Conservation (phyloP, 2,329 filamentous ascomycete species). For the Arthrobotrys sinensis region DNA sequence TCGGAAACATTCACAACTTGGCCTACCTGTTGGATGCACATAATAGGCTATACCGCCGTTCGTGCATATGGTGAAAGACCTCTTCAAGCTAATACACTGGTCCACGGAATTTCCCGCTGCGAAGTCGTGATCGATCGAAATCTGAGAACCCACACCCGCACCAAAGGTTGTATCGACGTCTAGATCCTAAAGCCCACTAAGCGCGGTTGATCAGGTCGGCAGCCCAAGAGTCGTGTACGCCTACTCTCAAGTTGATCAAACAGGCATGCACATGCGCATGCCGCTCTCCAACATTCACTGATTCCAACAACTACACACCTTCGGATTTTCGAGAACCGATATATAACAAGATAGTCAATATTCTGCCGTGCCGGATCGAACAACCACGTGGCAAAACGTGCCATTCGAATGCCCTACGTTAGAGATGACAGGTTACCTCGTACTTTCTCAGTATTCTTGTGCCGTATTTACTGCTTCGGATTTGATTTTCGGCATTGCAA, state of each 20-base stretch:
- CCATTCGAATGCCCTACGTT: not conserved
- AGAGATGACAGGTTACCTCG: not conserved
- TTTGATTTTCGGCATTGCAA: not conserved
- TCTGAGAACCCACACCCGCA: no score
- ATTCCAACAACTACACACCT: constrained; percentile 4
- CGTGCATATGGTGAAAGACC: not conserved
- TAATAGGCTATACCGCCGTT: constrained; percentile 11
- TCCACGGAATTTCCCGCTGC: not conserved
- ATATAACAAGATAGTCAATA: not conserved
- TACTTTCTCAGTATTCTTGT: not conserved
- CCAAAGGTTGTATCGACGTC: not conserved
- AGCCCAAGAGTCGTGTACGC: not conserved
- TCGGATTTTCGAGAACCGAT: not conserved
- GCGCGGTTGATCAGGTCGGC: not conserved
- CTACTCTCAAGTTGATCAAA: constrained; percentile 4
- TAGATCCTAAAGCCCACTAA: not conserved
- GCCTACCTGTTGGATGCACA: constrained; percentile 9
- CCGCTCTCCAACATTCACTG: no score
- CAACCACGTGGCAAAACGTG: constrained; percentile 32
- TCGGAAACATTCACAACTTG: constrained; percentile 8
- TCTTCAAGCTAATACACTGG: not conserved
- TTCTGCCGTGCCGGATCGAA: not conserved
- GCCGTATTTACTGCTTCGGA: not conserved
- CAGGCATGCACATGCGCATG: no score
- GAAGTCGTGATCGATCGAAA: not conserved